These are phyloP conservation scores for Arthrinium phaeospermum DNA, from an alignment of 2,329 filamentous ascomycete genomes.

Conservation along the genomic window DNA sequence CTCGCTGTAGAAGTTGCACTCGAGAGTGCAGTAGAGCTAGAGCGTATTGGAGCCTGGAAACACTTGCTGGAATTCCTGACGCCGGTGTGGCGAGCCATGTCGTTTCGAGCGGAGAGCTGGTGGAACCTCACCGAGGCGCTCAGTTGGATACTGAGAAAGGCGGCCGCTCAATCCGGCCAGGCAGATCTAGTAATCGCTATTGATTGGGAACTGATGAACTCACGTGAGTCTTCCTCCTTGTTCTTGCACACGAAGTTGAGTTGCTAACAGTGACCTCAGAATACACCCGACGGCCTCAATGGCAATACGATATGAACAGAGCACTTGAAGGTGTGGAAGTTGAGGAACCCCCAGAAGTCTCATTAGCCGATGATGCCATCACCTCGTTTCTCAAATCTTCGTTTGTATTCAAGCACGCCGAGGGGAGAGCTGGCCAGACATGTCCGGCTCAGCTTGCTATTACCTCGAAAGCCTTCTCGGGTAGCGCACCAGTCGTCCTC, in stretches of 20 bases:
- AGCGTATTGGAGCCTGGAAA: conserved; percentile 56
- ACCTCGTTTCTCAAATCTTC: conserved; percentile 60
- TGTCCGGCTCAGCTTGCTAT: conserved; percentile 64
- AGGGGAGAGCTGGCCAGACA: conserved; percentile 66
- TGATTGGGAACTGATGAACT: conserved; percentile 69
- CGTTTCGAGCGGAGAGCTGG: conserved; percentile 66
- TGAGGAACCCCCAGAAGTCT: conserved; percentile 54
- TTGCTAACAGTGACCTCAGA: conserved; percentile 43
- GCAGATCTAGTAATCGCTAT: conserved; percentile 64
- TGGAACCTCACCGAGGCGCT: conserved; percentile 63
- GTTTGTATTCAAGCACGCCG: conserved; percentile 63
- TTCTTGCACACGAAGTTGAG: background rate
- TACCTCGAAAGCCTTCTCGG: conserved; percentile 59
- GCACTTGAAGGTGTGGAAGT: conserved; percentile 57
- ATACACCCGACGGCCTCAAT: conserved; percentile 59
- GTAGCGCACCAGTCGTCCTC: conserved; percentile 58
- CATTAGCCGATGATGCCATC: conserved; percentile 55
- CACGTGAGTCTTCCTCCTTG: conserved; percentile 49
- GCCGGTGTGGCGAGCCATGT: conserved; percentile 62
- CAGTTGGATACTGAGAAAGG: conserved; percentile 64
- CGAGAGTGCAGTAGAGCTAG: conserved; percentile 62
- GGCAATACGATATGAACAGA: conserved; percentile 66
- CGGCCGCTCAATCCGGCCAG: conserved; percentile 57
- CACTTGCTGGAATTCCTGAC: conserved; percentile 59
- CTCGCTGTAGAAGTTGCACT: conserved; percentile 61